phyloP scores from a whole-genome alignment of 2,329 filamentous ascomycete genomes.

The Penicillium sp. region DNA sequence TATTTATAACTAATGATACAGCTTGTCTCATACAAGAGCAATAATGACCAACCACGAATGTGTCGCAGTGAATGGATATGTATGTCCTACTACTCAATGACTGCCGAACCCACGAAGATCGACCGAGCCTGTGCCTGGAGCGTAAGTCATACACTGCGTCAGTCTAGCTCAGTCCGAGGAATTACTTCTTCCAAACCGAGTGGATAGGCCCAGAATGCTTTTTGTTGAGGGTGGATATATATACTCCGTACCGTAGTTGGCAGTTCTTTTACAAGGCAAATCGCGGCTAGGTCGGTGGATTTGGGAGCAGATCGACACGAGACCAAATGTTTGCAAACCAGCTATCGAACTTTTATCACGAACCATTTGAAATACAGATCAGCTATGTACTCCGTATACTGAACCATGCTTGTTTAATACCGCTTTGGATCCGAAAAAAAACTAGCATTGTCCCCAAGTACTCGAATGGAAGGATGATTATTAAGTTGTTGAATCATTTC shows the following conservation, averaged over 20 bases:
- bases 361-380: neutral
- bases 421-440: neutral
- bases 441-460: neutral
- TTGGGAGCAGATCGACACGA: neutral
- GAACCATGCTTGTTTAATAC: neutral
- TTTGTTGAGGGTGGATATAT: neutral
- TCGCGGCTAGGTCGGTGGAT: neutral
- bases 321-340: neutral
- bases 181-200: neutral
- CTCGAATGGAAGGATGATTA: neutral
- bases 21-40: too few relatives aligned
- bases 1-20: too few relatives aligned
- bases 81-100: neutral
- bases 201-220: neutral
- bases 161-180: neutral
- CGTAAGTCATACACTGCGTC: neutral
- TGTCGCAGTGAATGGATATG: neutral
- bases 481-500: neutral
- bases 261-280: neutral
- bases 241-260: neutral
- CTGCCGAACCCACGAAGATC: neutral
- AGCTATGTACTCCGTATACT: neutral
- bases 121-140: neutral
- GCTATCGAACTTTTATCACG: neutral
- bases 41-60: neutral